phyloP scores from a whole-genome alignment of 1,139 yeast species.

The Magnusiomyces sp. region DNA sequence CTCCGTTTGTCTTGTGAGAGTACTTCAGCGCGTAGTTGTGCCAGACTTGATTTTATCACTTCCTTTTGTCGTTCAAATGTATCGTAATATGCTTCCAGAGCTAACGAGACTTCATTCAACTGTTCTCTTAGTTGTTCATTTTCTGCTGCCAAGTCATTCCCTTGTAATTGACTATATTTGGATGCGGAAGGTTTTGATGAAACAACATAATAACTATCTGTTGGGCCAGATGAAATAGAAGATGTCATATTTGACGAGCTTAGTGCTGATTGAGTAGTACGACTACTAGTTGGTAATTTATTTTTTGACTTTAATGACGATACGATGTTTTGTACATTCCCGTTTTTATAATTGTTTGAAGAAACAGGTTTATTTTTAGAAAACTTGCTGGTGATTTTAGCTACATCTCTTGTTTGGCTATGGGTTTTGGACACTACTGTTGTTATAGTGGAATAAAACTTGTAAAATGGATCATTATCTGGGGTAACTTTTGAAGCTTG shows the following conservation, averaged over 20 bases:
- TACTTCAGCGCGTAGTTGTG: conserved; percentile 26
- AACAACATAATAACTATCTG: conserved; percentile 28
- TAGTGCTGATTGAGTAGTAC: too few species aligned
- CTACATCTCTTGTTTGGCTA: conserved; percentile 11
- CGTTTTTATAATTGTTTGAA: background rate
- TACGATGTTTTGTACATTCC: background rate
- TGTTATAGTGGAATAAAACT: conserved; percentile 24
- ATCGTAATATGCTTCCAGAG: conserved; percentile 28
- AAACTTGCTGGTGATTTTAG: conserved; percentile 16
- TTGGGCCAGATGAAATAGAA: conserved; percentile 4
- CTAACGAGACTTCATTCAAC: conserved; percentile 18
- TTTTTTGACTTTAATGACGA: background rate
- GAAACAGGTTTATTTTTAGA: conserved; percentile 11
- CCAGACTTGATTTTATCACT: conserved; percentile 24
- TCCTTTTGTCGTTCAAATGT: conserved; percentile 29
- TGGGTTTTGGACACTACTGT: conserved; percentile 21
- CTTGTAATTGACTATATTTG: background rate
- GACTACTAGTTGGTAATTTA: background rate
- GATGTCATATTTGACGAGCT: background rate
- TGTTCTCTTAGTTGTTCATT: conserved; percentile 23
- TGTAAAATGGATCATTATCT: conserved; percentile 27
- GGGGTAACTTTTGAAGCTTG: conserved; percentile 9
- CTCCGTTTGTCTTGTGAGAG: conserved; percentile 25
- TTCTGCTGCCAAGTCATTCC: conserved; percentile 20
- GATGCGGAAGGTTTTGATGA: conserved; percentile 12